phyloP scores from a whole-genome alignment of 768 basidiomycete genomes.

The Rhodotorula taiwanensis region DNA sequence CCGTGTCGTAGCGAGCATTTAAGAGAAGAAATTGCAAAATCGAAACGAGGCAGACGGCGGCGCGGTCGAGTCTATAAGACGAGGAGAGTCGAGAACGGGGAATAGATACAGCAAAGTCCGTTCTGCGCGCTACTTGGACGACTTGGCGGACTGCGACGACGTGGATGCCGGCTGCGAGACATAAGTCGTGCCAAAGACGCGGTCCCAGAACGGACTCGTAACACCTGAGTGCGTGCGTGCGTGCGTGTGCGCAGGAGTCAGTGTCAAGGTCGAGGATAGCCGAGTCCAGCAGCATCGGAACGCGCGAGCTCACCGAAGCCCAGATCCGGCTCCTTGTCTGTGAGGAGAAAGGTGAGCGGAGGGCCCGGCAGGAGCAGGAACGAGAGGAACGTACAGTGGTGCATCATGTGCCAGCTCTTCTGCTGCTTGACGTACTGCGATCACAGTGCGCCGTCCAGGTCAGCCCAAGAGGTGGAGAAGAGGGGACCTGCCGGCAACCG shows the following conservation, averaged over 20 bases:
- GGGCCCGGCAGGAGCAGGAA: not conserved
- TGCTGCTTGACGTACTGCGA: constrained; percentile 80
- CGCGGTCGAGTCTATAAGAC: no score
- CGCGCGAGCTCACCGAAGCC: constrained; percentile 26
- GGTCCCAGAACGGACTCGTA: constrained; percentile 62
- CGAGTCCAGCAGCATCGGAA: no score
- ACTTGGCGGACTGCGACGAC: no score
- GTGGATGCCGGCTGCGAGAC: not conserved
- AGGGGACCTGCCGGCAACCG: constrained; percentile 23
- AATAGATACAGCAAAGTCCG: no score
- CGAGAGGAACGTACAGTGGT: constrained; percentile 9
- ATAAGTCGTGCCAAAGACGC: constrained; percentile 55
- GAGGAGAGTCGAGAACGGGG: no score
- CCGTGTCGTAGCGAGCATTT: no score
- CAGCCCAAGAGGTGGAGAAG: constrained; percentile 58
- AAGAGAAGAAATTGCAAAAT: no score
- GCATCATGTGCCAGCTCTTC: constrained; percentile 90
- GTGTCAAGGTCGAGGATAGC: constrained; percentile 7
- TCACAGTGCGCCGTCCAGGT: constrained; percentile 79
- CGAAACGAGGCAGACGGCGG: no score
- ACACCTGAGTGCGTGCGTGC: constrained; percentile 50
- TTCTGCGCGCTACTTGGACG: no score
- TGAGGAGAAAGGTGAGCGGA: not conserved
- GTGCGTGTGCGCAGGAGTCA: not conserved
- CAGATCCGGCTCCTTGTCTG: constrained; percentile 26